Conservation (phyloP, 176 grass and related monocot genomes). For the Musa beccarii region DNA sequence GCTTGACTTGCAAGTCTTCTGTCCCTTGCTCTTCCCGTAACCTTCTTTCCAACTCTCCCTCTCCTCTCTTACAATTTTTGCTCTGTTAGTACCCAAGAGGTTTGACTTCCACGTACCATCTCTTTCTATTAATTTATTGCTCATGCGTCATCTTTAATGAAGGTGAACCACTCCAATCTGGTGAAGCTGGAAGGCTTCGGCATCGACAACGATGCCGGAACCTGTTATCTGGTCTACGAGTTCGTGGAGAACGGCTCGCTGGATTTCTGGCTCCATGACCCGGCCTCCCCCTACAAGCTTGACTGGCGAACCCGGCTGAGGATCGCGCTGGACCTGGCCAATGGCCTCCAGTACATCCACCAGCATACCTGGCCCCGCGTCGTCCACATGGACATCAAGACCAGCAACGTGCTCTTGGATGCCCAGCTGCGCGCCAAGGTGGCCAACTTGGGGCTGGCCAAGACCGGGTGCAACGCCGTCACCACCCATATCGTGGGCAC, state of each 20-base stretch:
- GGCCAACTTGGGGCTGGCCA: slow-evolving; percentile 97
- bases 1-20: too few relatives aligned
- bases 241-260: slow-evolving; percentile 91
- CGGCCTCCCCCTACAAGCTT: slow-evolving; percentile 26
- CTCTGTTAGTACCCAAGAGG: too few relatives aligned
- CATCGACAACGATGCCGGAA: slow-evolving; percentile 53
- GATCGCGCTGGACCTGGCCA: slow-evolving; percentile 80
- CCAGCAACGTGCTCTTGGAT: slow-evolving; percentile 88
- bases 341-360: slow-evolving; percentile 96
- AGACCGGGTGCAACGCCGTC: slow-evolving; percentile 79
- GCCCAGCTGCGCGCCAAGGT: slow-evolving; percentile 67
- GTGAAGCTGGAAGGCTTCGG: slow-evolving; percentile 98
- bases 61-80: too few relatives aligned
- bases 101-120: background rate
- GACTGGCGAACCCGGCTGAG: slow-evolving; percentile 68
- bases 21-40: too few relatives aligned
- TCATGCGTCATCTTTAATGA: too few relatives aligned
- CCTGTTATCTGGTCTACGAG: slow-evolving; percentile 86
- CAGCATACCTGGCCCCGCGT: slow-evolving; percentile 99
- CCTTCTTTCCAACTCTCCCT: too few relatives aligned
- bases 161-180: slow-evolving; percentile 97
- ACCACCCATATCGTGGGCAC: slow-evolving; percentile 95
- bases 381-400: slow-evolving; percentile 98
- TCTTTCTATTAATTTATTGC: background rate
- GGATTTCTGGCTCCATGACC: slow-evolving; percentile 51